Percentiles rank a stretch among this genome's conserved stretches.
phyloP scores from a whole-genome alignment of 805 yeast species.

The Brettanomyces anomalus region DNA sequence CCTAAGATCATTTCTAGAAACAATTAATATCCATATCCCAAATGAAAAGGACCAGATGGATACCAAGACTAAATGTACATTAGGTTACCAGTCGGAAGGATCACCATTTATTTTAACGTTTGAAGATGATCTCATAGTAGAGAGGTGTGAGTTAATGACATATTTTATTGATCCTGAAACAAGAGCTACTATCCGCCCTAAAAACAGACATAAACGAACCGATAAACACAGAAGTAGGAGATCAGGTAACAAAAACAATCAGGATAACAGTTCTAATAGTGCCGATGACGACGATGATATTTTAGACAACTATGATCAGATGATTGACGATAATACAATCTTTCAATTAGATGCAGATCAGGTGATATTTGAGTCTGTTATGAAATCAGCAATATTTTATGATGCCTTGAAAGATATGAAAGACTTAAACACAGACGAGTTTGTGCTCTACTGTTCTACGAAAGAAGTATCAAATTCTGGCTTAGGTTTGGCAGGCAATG shows the following conservation, averaged over 20 bases:
- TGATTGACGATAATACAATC: constrained; percentile 21
- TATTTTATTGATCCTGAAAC: constrained; percentile 19
- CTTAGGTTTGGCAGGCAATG: background rate
- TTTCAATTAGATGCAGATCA: constrained; percentile 31
- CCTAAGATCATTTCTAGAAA: constrained; percentile 39
- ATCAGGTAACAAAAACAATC: background rate
- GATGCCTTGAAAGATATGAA: constrained; percentile 48
- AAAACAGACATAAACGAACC: background rate
- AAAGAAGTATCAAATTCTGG: too few species aligned
- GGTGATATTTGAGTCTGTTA: constrained; percentile 40
- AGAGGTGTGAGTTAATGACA: constrained; percentile 49
- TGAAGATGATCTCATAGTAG: constrained; percentile 43
- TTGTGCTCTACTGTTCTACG: constrained; percentile 36
- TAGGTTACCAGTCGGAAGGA: constrained; percentile 41
- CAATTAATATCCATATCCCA: constrained; percentile 34
- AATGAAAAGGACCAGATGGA: constrained; percentile 17
- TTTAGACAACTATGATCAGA: constrained; percentile 16
- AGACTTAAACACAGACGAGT: constrained; percentile 42
- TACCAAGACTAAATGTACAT: constrained; percentile 34
- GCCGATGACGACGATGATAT: constrained; percentile 21
- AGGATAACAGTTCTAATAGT: too few species aligned
- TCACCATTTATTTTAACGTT: constrained; percentile 47
- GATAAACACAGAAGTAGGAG: background rate
- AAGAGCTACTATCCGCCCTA: background rate
- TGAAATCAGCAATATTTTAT: constrained; percentile 43